phyloP scores from a whole-genome alignment of 2,329 filamentous ascomycete species.

The Diatrype stigma region DNA sequence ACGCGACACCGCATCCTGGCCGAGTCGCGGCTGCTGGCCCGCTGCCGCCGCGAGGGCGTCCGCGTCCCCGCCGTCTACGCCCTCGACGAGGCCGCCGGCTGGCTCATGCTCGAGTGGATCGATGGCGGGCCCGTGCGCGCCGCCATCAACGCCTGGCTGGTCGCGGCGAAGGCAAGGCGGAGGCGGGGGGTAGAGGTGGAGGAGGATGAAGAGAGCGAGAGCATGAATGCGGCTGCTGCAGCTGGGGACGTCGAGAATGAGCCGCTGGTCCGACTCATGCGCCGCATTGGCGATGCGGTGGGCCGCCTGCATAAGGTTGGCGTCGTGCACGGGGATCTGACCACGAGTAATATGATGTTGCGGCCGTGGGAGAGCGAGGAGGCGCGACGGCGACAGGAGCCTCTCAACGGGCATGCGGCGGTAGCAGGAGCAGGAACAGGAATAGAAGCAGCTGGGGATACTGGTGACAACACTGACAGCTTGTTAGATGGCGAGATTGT shows the following conservation, averaged over 20 bases:
- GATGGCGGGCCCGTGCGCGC: constrained; percentile 66
- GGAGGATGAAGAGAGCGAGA: constrained; percentile 10
- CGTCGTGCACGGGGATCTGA: constrained; percentile 91
- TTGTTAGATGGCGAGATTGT: constrained; percentile 69
- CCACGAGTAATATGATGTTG: constrained; percentile 95
- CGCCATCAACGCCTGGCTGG: constrained; percentile 65
- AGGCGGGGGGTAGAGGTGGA: constrained; percentile 21
- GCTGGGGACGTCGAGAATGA: constrained; percentile 39
- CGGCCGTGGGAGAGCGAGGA: constrained; percentile 34
- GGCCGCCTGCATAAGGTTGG: constrained; percentile 78
- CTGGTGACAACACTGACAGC: constrained; percentile 15
- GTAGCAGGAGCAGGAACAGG: constrained; percentile 8
- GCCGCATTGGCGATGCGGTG: constrained; percentile 65
- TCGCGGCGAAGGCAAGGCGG: constrained; percentile 34
- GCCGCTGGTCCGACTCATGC: constrained; percentile 60
- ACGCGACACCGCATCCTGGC: constrained; percentile 83
- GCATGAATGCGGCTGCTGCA: constrained; percentile 11
- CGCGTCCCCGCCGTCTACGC: constrained; percentile 78
- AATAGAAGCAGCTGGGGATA: no score
- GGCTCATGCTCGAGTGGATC: constrained; percentile 84
- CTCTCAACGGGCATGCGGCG: background rate
- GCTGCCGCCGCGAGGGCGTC: constrained; percentile 74
- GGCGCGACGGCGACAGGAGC: background rate
- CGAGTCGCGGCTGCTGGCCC: constrained; percentile 80
- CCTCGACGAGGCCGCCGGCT: constrained; percentile 59